Conservation (phyloP, 441 rosid species). For the Pelargonium cotyledonis region DNA sequence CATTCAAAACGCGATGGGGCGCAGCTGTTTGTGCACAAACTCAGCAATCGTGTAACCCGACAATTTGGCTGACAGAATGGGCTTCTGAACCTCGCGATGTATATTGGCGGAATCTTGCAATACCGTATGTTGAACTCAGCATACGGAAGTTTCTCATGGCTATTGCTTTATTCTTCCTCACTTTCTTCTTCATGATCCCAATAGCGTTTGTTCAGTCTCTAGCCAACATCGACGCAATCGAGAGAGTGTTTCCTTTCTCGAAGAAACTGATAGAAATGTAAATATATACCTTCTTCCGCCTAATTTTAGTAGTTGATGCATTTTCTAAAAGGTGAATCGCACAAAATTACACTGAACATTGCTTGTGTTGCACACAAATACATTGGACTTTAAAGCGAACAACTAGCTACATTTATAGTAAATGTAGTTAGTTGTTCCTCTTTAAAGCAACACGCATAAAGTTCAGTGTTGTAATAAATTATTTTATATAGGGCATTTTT, state of each 20-base stretch:
- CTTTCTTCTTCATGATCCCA: slow-evolving; percentile 93
- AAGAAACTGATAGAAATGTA: slow-evolving; percentile 53
- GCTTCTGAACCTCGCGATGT: slow-evolving; percentile 95
- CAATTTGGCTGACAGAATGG: slow-evolving; percentile 92
- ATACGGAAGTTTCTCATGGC: slow-evolving; percentile 60
- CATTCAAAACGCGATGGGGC: slow-evolving; percentile 90
- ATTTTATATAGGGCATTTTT: too few relatives aligned
- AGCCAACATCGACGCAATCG: slow-evolving; percentile 79
- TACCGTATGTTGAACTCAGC: slow-evolving; percentile 72
- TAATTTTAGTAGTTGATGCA: too few relatives aligned
- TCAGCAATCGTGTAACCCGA: slow-evolving; percentile 80
- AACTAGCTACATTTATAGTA: too few relatives aligned
- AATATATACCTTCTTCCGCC: slow-evolving; percentile 26
- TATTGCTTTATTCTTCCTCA: slow-evolving; percentile 81
- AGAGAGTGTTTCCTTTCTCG: slow-evolving; percentile 61
- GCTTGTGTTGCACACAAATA: too few relatives aligned
- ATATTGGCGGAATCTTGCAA: slow-evolving; percentile 78
- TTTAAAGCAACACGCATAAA: too few relatives aligned
- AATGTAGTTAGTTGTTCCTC: too few relatives aligned
- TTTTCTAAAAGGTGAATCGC: too few relatives aligned
- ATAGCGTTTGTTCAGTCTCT: slow-evolving; percentile 83
- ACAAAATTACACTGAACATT: too few relatives aligned
- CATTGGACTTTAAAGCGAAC: too few relatives aligned
- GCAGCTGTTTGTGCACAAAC: slow-evolving; percentile 98
- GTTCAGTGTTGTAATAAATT: too few relatives aligned